Evolutionary conservation across 495 filamentous ascomycete genomes (phyloP), one percentile per base, ranked within the genome.

Genomic region (Tuber umbilicatum): DNA sequence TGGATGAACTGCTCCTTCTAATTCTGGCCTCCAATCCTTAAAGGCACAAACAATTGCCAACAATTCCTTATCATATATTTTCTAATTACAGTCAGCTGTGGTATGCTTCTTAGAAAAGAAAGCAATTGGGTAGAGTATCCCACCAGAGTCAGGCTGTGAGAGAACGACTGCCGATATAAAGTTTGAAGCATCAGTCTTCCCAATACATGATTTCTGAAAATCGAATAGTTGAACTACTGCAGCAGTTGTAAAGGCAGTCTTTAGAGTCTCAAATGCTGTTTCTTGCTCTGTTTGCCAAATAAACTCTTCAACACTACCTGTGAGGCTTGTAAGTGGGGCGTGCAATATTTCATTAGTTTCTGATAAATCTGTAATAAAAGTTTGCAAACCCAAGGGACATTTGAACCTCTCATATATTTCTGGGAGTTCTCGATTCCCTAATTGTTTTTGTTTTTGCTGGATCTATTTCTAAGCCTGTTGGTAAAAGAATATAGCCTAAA

Each of bases 51-150:
- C 68, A 35, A 73, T 47, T 4, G 64, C 64, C 23, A 73, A 39
- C 19, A 73, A 31, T 60, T 73, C 71, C 17, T 73, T 73, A 10
- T 40, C 39, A 40, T 40, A 40, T 40, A 40, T 40, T 40, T 40
- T 9, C 3, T 40, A 40, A 40, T 40, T 41, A 43, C 67, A 73
- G 68, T 78, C 74, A 0, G 73, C 70, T 1, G 73, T 45, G 0
- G 70, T 41, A 17, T 70, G 70, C 41, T 75, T 76, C 21, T 70
- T 70, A 3, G 70, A 75, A 37, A 40, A 69, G 40, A 45, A 78
- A 3, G 39, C 39, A 9, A 40, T 40, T 40, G 39, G 39, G 39
- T 40, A 9, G 39, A 40, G 39, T 2, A 40, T 40, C 39, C 9
- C 39, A 2, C 39, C 3, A 40, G 3, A 3, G 9, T 40, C 39